Percentiles rank a stretch among this genome's conserved stretches.
phyloP scores from a whole-genome alignment of 179 eudicot species.

The Patellifolia procumbens region DNA sequence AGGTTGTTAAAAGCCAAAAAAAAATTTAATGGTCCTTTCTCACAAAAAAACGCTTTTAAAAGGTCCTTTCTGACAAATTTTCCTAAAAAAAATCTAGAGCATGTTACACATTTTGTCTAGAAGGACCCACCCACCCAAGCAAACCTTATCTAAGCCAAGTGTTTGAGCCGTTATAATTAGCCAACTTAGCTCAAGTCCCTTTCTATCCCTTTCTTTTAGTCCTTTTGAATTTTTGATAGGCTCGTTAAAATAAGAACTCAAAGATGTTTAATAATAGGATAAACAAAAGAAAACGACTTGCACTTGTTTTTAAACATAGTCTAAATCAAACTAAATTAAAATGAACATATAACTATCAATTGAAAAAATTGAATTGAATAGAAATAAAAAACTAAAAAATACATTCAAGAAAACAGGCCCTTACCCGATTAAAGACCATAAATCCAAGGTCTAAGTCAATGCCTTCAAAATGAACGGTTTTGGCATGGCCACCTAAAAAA shows the following conservation, averaged over 20 bases:
- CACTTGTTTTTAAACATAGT: too few relatives aligned
- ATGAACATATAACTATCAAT: too few relatives aligned
- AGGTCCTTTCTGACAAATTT: too few relatives aligned
- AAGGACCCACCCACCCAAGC: not conserved
- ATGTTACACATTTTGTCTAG: not conserved
- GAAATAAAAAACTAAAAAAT: not conserved
- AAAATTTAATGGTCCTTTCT: too few relatives aligned
- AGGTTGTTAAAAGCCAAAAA: too few relatives aligned
- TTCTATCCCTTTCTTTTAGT: not conserved
- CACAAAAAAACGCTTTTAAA: too few relatives aligned
- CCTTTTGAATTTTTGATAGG: not conserved
- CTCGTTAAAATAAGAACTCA: not conserved
- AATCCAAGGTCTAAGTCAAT: slow-evolving; percentile 78
- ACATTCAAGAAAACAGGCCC: not conserved
- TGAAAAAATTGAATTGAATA: too few relatives aligned
- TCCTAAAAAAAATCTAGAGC: not conserved
- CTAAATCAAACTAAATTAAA: too few relatives aligned
- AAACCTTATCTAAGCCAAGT: not conserved
- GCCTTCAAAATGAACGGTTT: slow-evolving; percentile 65
- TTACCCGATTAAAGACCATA: slow-evolving; percentile 95
- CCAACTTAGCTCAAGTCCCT: not conserved
- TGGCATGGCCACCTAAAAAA: slow-evolving; percentile 82
- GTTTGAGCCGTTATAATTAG: not conserved
- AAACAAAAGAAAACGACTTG: not conserved
- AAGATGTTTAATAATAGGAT: not conserved